Evolutionary conservation across 169 alveolate species (phyloP).

Genomic region (Plasmodium gonderi): DNA sequence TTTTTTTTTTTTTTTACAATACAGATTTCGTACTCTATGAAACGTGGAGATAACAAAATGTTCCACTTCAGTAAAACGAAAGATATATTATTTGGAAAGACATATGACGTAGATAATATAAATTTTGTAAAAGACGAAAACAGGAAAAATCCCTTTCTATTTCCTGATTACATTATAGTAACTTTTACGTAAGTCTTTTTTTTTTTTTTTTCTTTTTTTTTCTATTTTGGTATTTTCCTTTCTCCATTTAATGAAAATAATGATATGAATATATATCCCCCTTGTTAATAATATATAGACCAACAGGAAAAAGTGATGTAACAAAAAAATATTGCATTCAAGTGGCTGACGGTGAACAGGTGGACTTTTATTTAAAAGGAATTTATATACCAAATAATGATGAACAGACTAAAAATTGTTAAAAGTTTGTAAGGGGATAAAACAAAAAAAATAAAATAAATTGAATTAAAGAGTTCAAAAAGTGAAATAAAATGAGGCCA

Average conservation of each 20-base stretch:
- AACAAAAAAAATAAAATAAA: slow-evolving; percentile 8
- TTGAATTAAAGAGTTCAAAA: neutral
- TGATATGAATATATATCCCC: neutral
- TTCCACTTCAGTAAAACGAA: slow-evolving; percentile 69
- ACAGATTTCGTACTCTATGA: neutral
- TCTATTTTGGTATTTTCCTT: neutral
- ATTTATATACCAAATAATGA: slow-evolving; percentile 50
- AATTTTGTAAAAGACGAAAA: slow-evolving; percentile 13
- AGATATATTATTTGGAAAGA: slow-evolving; percentile 55
- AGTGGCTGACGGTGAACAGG: slow-evolving; percentile 8
- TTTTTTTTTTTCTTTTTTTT: neutral
- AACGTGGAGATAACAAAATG: slow-evolving; percentile 1
- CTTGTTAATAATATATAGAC: slow-evolving; percentile 40
- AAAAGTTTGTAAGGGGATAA: slow-evolving; percentile 20
- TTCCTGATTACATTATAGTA: slow-evolving; percentile 58
- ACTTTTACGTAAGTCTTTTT: slow-evolving; percentile 50
- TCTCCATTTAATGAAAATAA: neutral
- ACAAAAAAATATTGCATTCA: slow-evolving; percentile 61
- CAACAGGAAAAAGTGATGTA: slow-evolving; percentile 23
- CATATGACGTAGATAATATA: slow-evolving; percentile 18
- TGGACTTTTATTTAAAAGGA: slow-evolving; percentile 65
- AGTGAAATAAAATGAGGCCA: neutral
- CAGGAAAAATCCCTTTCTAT: slow-evolving; percentile 50
- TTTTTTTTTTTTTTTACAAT: neutral
- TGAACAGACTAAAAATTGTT: slow-evolving; percentile 11